These are phyloP conservation scores for Polyporus tsugae DNA, from an alignment of 1,284 basidiomycete species.

Conservation along the genomic window DNA sequence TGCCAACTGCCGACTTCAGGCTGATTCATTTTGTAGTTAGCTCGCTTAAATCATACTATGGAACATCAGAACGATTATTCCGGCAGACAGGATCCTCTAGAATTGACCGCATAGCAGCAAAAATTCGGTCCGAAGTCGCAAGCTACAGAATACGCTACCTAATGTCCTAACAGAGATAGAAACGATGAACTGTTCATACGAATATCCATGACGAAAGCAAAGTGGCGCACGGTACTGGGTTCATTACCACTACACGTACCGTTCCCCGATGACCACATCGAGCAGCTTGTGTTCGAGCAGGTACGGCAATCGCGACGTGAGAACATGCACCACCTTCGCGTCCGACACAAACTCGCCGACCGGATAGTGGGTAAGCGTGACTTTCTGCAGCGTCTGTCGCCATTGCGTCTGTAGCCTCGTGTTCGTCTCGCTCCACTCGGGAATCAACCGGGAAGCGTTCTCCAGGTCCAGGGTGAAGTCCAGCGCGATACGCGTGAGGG, in stretches of 20 bases:
- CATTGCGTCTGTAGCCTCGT: constrained; percentile 7
- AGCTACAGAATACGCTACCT: background rate
- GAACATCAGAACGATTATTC: background rate
- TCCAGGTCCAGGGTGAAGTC: constrained; percentile 18
- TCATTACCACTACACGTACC: constrained; percentile 2
- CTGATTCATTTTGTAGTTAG: background rate
- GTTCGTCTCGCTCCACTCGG: constrained; percentile 7
- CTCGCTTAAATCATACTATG: background rate
- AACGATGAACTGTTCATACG: background rate
- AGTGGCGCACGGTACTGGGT: background rate
- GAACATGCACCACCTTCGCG: background rate
- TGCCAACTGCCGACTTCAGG: background rate
- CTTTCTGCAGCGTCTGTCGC: constrained; percentile 11
- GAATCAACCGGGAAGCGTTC: background rate
- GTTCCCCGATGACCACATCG: constrained; percentile 12
- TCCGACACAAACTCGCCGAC: constrained; percentile 16
- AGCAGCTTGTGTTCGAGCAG: background rate
- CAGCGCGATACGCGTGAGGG: constrained; percentile 13
- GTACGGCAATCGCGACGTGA: constrained; percentile 6
- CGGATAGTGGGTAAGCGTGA: constrained; percentile 19
- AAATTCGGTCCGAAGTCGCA: background rate
- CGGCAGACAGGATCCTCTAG: background rate
- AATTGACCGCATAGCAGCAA: background rate
- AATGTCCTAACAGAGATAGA: background rate
- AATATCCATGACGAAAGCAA: background rate